These are phyloP conservation scores for Carex scoparia DNA, from an alignment of 176 grass and related monocot genomes.

Conservation along the genomic window DNA sequence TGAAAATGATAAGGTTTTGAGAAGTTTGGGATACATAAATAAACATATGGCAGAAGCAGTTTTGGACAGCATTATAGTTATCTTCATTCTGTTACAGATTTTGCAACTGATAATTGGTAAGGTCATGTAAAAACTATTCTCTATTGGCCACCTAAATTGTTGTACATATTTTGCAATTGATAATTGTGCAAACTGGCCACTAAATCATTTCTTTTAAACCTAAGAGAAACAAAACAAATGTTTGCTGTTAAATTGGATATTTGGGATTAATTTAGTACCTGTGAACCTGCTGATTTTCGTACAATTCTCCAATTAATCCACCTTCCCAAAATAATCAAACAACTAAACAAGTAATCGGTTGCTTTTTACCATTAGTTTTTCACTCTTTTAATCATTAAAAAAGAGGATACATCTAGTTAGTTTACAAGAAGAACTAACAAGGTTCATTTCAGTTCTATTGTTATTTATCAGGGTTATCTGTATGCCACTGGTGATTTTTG, in stretches of 20 bases:
- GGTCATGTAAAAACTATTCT: not conserved
- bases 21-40: not conserved
- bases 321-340: not conserved
- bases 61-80: not conserved
- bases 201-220: not conserved
- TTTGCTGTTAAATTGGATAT: not conserved
- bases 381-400: not conserved
- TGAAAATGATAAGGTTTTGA: not conserved
- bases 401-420: not conserved
- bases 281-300: not conserved
- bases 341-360: not conserved
- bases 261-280: not conserved
- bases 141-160: not conserved
- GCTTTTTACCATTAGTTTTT: not conserved
- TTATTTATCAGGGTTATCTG: constrained; percentile 21
- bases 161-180: not conserved
- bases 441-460: not conserved
- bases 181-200: not conserved
- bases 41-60: not conserved
- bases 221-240: not conserved
- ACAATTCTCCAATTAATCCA: not conserved
- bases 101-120: not conserved
- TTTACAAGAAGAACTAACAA: not conserved
- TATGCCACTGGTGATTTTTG: not conserved
- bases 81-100: constrained; percentile 12